phyloP scores from a whole-genome alignment of 2,329 filamentous ascomycete species.

The Colletotrichum godetiae region DNA sequence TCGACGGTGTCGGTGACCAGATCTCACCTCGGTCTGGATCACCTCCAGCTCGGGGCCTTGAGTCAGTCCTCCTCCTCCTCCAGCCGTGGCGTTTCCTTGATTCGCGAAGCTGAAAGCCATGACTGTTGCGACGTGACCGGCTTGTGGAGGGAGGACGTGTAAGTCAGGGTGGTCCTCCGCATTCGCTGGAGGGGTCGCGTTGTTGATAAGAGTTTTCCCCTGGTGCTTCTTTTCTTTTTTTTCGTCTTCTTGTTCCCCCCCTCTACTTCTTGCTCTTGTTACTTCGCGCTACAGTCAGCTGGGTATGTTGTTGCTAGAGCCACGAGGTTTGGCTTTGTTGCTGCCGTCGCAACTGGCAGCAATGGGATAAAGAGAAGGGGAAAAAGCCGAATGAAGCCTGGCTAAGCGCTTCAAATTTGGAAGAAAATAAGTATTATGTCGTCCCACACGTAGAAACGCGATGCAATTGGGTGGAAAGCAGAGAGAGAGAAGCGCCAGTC shows the following conservation, averaged over 20 bases:
- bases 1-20: constrained; percentile 36
- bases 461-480: constrained; percentile 16
- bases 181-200: constrained; percentile 34
- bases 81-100: constrained; percentile 56
- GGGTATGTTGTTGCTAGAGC: constrained; percentile 2
- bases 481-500: not conserved
- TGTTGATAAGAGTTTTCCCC: constrained; percentile 7
- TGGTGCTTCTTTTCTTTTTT: not conserved
- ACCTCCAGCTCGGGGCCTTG: constrained; percentile 77
- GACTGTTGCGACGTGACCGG: constrained; percentile 51
- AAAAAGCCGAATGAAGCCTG: constrained; percentile 7
- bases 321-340: not conserved
- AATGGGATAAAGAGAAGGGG: not conserved
- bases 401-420: not conserved
- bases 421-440: not conserved
- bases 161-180: constrained; percentile 42
- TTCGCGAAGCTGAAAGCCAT: constrained; percentile 76
- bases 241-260: not conserved
- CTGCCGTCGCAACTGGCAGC: constrained; percentile 21
- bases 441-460: constrained; percentile 10
- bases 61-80: constrained; percentile 51
- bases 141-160: constrained; percentile 38
- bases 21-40: constrained; percentile 82
- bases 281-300: constrained; percentile 4
- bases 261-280: not conserved